Percentiles rank a stretch among this genome's conserved stretches.
Conservation (phyloP, 164 flowering plant genomes). For the Chimonanthus praecox region DNA sequence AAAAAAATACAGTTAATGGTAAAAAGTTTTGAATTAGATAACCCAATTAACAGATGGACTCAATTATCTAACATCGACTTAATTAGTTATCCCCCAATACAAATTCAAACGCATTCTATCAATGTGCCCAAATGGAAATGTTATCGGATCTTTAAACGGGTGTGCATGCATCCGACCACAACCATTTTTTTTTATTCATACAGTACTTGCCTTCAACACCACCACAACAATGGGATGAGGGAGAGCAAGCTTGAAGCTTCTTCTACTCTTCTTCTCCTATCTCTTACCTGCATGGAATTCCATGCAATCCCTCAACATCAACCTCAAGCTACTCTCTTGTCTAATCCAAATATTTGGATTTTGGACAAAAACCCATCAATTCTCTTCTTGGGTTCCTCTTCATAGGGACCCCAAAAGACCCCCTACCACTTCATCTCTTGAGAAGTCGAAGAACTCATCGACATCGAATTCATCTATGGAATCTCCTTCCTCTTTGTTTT, state of each 20-base stretch:
- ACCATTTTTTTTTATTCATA: not conserved
- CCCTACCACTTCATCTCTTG: not conserved
- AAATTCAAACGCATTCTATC: too few species aligned
- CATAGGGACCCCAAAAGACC: not conserved
- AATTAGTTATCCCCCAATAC: too few species aligned
- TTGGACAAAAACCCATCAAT: not conserved
- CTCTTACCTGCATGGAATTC: not conserved
- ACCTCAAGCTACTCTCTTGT: slow-evolving; percentile 1
- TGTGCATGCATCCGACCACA: not conserved
- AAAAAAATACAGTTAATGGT: too few species aligned
- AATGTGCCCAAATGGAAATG: too few species aligned
- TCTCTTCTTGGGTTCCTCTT: slow-evolving; percentile 3
- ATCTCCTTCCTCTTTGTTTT: not conserved
- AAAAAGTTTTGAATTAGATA: too few species aligned
- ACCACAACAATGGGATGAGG: not conserved
- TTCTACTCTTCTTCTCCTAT: not conserved
- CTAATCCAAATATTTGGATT: not conserved
- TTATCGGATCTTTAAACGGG: too few species aligned
- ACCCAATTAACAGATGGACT: too few species aligned
- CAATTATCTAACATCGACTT: too few species aligned
- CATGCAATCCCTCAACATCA: not conserved
- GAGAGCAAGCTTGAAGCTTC: not conserved
- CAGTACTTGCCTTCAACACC: not conserved
- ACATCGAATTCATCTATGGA: not conserved
- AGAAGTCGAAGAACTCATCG: slow-evolving; percentile 6